These are phyloP conservation scores for Tympanopsis confertula DNA, from an alignment of 2,329 filamentous ascomycete genomes.

Conservation along the genomic window DNA sequence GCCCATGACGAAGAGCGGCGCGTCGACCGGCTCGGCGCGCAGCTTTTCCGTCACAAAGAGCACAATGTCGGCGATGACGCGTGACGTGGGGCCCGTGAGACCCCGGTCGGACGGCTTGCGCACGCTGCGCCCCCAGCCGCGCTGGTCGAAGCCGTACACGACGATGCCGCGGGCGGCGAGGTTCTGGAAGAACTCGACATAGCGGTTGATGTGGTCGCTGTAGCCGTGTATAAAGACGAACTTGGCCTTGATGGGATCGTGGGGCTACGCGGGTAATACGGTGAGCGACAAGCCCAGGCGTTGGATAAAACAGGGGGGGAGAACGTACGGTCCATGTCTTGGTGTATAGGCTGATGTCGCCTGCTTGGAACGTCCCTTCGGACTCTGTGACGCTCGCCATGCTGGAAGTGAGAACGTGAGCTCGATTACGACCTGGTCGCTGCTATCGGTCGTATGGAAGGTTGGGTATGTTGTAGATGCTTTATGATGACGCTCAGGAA, in stretches of 20 bases:
- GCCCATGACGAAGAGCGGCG: conserved; percentile 73
- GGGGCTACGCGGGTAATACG: conserved; percentile 28
- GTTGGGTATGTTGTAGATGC: too few species aligned
- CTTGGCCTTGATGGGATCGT: conserved; percentile 50
- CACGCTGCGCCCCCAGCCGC: conserved; percentile 74
- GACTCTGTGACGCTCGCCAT: conserved; percentile 17
- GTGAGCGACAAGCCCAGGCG: conserved; percentile 4
- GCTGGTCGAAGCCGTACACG: conserved; percentile 71
- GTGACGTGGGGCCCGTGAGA: conserved; percentile 60
- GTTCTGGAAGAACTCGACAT: conserved; percentile 61
- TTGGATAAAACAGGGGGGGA: neutral
- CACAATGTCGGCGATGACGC: conserved; percentile 67
- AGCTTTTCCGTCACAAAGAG: conserved; percentile 58
- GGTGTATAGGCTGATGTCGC: conserved; percentile 38
- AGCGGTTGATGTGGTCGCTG: conserved; percentile 72
- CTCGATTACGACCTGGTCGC: too few species aligned
- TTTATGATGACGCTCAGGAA: too few species aligned
- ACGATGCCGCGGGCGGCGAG: conserved; percentile 65
- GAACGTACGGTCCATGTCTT: conserved; percentile 44
- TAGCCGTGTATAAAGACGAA: conserved; percentile 81
- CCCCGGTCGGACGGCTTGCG: conserved; percentile 50
- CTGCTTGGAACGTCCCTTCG: conserved; percentile 38
- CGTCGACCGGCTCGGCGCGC: conserved; percentile 22
- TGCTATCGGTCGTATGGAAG: too few species aligned
- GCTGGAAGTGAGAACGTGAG: too few species aligned